Evolutionary conservation across 441 rosid genomes (phyloP), one percentile per base, ranked within the genome.

Genomic region (Corymbia citriodora): DNA sequence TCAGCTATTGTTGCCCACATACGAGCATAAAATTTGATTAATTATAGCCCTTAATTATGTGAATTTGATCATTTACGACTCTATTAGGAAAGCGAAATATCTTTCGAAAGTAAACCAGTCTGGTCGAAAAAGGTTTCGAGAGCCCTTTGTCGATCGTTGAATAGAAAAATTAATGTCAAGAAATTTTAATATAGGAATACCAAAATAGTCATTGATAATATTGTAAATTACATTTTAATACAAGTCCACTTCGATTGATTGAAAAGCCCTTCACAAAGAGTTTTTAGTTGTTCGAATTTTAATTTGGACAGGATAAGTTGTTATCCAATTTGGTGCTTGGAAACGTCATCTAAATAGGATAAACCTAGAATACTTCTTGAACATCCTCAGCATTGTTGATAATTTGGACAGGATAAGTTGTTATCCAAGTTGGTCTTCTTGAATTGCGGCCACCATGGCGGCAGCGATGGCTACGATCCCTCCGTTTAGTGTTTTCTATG

Each of bases 281-380:
- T 33, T 2, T 72, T 72, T 5, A 48, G 2, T 72, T 5, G 3
- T 72, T 0, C 11, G 3, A 68, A 68, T 4, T 65, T 31, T 14
- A 8, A 31, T 68, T 21, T 16, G 0, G 9, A 31, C 4, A 68
- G 3, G 40, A 19, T 11, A 19, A 72, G 16, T 59, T 11, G 29
- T 25, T 59, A 2, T 59, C 65, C n/a, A 10, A 59, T 61, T 7
- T 25, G 31, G 14, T 61, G 15, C 5, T 11, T 61, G 5, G 45
- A 40, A 40, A 68, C 31, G 8, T 13, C 18, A 4, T 3, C 0
- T 1, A 2, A 18, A 63, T 0, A 63, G 7, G 36, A 63, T 29
- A 63, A 21, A 57, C 6, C 17, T 6, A 6, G 15, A 63, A n/a
- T 63, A 14, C 18, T 2, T 14, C 72, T 14, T 65, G 10, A 65